Base-by-base conservation (phyloP, 768 basidiomycete genomes). In the Kwoniella mangroviensis region DNA sequence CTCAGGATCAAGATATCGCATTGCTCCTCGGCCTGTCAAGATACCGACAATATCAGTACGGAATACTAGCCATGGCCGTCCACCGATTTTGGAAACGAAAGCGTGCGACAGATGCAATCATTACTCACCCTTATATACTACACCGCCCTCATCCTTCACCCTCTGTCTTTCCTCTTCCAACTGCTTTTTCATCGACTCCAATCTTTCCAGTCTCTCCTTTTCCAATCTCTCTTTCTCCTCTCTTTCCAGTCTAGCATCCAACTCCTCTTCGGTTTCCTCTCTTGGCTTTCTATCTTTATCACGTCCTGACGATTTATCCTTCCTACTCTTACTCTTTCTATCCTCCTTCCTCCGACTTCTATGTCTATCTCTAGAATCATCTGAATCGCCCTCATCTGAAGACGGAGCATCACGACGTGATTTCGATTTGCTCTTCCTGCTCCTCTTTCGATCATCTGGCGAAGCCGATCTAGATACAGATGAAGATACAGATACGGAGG, bases 321-420 rank as follows among this genome's bases (percentile, higher is more conserved):
- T 59, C 55, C 68, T 58, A 51, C 49, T 64, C 69, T 62, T 63
- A 49, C 49, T 53, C 66, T 70, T 74, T 28, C 55, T 52, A 15
- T 88, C 81, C 64, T 68, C 64, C 55, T 69, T 70, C 26, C 63
- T 34, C 24, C 59, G 43, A 68, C 85, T 85, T 88, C 89, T 89
- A 86, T 49, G 63, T 34, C 58, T 56, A 42, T 60, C 63, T 13
- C 52, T 13, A 13, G 68, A 64, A 28, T 65, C 63, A 59, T 65
- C 69, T n/a, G 58, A 60, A 41, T 60, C 56, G 21, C 49, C 51
- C 22, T 63, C 42, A 4, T 68, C 65, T 49, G 45, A 49, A 15
- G 60, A 65, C 5, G 70, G 61, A 43, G 57, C 58, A 17, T 63
- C 55, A 21, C 49, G 49, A 45, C 57, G 28, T 24, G 67, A 49